Base-by-base conservation (phyloP, 139 green algal genomes). In the Chlorella sp. region DNA sequence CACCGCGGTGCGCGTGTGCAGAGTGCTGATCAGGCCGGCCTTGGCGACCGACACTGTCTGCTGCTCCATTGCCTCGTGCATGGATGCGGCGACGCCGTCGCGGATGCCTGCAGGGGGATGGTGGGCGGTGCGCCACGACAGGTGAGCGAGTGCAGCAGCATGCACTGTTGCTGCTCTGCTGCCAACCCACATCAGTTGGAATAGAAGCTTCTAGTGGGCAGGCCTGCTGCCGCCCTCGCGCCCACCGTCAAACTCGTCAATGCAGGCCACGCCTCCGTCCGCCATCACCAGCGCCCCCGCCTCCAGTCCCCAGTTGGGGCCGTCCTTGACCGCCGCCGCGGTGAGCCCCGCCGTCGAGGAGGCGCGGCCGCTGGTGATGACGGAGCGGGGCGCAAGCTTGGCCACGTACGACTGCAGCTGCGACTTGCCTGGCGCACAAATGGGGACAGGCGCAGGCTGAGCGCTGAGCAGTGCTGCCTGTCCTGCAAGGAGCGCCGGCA, bases 41-140 rank as follows among this genome's bases (percentile, higher is more conserved):
- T 98, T 98, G 45, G 94, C 94, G 1, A 98, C 84, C 64, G 89
- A 90, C 56, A 97, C 76, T 1, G 90, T 97, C 82, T 98, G 94
- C 80, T 98, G 94, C 88, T 98, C 94, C 94, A 98, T 97, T 19
- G 91, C 94, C 79, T 98, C 94, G 53, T 97, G 94, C 11, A 98
- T 86, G 33, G 31, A n/a, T n/a, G n/a, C n/a, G n/a, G n/a, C n/a
- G n/a, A n/a, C n/a, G n/a, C n/a, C n/a, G n/a, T n/a, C n/a, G n/a
- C n/a, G n/a, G n/a, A n/a, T n/a, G n/a, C n/a, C n/a, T n/a, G n/a
- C n/a, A n/a, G n/a, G n/a, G n/a, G n/a, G n/a, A n/a, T n/a, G n/a
- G n/a, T n/a, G n/a, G n/a, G n/a, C n/a, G n/a, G n/a, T n/a, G n/a
- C n/a, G n/a, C n/a, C n/a, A n/a, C n/a, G n/a, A n/a, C n/a, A n/a